phyloP scores from a whole-genome alignment of 805 yeast species.

The Candida ascalaphidarum region DNA sequence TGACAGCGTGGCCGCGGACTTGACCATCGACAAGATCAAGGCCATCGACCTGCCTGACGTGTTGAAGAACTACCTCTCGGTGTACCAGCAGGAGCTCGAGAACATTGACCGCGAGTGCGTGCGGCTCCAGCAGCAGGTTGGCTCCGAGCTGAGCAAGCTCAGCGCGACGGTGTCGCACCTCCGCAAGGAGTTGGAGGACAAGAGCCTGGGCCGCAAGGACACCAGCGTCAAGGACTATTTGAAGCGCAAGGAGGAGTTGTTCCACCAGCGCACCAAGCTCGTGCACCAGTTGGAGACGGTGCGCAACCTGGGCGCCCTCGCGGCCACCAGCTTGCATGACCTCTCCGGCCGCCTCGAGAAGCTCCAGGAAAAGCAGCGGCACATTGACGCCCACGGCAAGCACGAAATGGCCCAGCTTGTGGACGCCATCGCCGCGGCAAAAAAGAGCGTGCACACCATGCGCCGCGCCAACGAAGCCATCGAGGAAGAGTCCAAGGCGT shows the following conservation, averaged over 20 bases:
- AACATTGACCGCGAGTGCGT: not conserved
- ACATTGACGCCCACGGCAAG: conserved; percentile 13
- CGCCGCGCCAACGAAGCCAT: conserved; percentile 13
- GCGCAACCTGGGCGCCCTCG: conserved; percentile 11
- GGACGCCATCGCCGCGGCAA: conserved; percentile 6
- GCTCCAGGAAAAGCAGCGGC: conserved; percentile 14
- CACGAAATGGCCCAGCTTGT: conserved; percentile 14
- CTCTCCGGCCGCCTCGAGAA: conserved; percentile 9
- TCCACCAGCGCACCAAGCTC: conserved; percentile 23
- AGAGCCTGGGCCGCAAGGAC: conserved; percentile 18
- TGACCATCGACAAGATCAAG: not conserved
- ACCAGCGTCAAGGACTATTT: conserved; percentile 22
- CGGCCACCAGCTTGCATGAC: conserved; percentile 11
- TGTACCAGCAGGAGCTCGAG: not conserved
- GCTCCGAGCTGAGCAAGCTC: not conserved
- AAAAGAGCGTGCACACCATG: conserved; percentile 8
- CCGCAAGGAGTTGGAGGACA: conserved; percentile 28
- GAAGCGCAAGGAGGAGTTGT: conserved; percentile 21
- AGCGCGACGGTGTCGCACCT: conserved; percentile 10
- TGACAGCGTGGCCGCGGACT: not conserved
- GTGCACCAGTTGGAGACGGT: conserved; percentile 12
- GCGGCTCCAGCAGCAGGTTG: not conserved
- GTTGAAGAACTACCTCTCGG: not conserved
- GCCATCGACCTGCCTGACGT: not conserved
- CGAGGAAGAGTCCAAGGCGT: conserved; percentile 17